Evolutionary conservation across 331 rosid species (phyloP).

Genomic region (Malus hybrid): DNA sequence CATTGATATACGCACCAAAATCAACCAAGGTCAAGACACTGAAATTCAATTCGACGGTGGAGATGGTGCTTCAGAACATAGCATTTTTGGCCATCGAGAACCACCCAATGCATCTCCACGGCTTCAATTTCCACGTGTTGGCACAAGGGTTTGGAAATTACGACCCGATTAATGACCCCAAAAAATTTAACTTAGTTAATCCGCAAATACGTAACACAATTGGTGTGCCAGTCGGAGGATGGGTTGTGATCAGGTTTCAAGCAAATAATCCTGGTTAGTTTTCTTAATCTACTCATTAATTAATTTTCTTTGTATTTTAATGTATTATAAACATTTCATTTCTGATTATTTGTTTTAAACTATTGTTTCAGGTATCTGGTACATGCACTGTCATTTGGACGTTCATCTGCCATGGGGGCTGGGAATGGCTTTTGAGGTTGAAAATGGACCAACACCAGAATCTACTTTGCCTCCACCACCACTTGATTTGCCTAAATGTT

Average conservation of each 20-base stretch:
- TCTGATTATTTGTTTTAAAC: background rate
- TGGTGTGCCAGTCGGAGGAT: slow-evolving; percentile 53
- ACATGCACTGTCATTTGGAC: no score
- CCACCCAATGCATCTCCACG: no score
- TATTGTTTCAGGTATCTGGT: slow-evolving; percentile 37
- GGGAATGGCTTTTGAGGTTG: slow-evolving; percentile 60
- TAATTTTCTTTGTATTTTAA: background rate
- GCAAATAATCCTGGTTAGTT: slow-evolving; percentile 62
- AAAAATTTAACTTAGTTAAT: background rate
- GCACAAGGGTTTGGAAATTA: no score
- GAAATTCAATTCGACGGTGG: no score
- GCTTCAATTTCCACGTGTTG: no score
- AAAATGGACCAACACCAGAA: slow-evolving; percentile 48
- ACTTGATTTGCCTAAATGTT: slow-evolving; percentile 56
- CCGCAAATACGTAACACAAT: slow-evolving; percentile 52
- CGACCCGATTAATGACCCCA: no score
- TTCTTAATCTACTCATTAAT: no score
- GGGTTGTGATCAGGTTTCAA: slow-evolving; percentile 53
- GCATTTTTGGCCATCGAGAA: no score
- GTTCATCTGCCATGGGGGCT: slow-evolving; percentile 42
- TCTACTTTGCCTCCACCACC: slow-evolving; percentile 62
- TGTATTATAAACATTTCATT: background rate
- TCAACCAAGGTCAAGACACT: no score
- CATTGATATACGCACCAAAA: no score
- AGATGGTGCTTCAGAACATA: no score